Evolutionary conservation across 2,329 filamentous ascomycete genomes (phyloP), one percentile per base, ranked within the genome.

Genomic region (Dryadomyces quercus-mongolicae): DNA sequence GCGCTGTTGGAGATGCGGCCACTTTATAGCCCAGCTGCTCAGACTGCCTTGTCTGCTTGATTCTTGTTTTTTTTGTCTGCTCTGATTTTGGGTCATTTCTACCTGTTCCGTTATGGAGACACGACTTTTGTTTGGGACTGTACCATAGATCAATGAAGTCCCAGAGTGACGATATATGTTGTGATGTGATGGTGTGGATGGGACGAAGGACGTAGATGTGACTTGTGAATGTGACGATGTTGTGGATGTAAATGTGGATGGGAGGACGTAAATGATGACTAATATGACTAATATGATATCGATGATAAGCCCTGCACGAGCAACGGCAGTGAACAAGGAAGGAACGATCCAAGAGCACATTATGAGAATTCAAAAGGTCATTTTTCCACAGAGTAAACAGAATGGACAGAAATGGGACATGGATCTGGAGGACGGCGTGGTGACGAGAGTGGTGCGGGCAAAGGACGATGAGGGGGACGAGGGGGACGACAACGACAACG

Each of bases 321-420:
- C n/a, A 40, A 13, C 43, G 40, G 36, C 43, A n/a, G 16, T 20
- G 3, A 44, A 44, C 16, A 44, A 20, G 16, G 16, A 20, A 18
- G 42, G 42, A 44, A 36, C 13, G 16, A 16, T 15, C 25, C 25
- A 31, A 15, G 15, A 46, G 44, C 22, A 54, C 16, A 5, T 31
- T 12, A 60, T 60, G 58, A 48, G 51, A 45, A 44, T 59, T 2
- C 46, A 21, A 3, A 57, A 56, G 36, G 53, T 54, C n/a, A n/a
- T 58, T 10, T 52, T 60, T 36, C 56, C 57, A 10, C 53, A 40
- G 9, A 40, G n/a, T 4, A 55, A 38, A 10, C 42, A 18, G 4
- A 55, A 38, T 2, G 49, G n/a, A 20, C 7, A 16, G 1, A 12
- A 34, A 34, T 60, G 57, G 56, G 54, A 60, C 45, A 22, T 60